Conservation (phyloP, 805 yeast species). For the Zygotorulaspora danielsina region DNA sequence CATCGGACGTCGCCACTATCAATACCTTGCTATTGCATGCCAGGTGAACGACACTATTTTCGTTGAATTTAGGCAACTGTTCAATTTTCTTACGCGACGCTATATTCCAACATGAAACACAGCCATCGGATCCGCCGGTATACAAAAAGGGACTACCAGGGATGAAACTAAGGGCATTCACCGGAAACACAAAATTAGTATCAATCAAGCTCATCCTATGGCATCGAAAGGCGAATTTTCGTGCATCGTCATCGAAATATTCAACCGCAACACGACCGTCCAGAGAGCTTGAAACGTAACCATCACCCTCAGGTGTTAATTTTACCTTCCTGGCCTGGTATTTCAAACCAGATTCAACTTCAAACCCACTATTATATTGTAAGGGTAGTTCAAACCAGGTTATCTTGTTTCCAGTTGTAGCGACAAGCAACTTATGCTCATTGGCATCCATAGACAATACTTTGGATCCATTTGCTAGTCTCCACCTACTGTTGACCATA, state of each 20-base stretch:
- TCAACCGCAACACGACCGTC: slow-evolving; percentile 82
- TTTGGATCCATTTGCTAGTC: slow-evolving; percentile 15
- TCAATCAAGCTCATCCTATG: slow-evolving; percentile 52
- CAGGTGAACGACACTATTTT: slow-evolving; percentile 41
- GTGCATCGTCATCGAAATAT: slow-evolving; percentile 45
- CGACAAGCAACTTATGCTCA: slow-evolving; percentile 46
- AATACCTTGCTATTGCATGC: slow-evolving; percentile 32
- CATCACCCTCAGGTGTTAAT: slow-evolving; percentile 49
- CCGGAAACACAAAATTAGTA: slow-evolving; percentile 63
- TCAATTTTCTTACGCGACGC: slow-evolving; percentile 72
- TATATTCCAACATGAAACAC: slow-evolving; percentile 86
- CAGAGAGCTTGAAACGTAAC: slow-evolving; percentile 65
- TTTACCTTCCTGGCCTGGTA: slow-evolving; percentile 58
- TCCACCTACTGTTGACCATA: slow-evolving; percentile 5
- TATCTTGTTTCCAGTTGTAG: slow-evolving; percentile 48
- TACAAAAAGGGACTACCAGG: slow-evolving; percentile 71
- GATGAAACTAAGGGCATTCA: slow-evolving; percentile 73
- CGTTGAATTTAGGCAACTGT: slow-evolving; percentile 53
- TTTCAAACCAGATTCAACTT: slow-evolving; percentile 56
- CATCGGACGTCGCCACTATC: slow-evolving; percentile 49
- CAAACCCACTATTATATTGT: slow-evolving; percentile 3
- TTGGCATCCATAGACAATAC: slow-evolving; percentile 58
- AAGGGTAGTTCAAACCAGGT: slow-evolving; percentile 26
- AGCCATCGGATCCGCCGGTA: slow-evolving; percentile 91
- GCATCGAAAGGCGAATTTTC: slow-evolving; percentile 75